Percentiles rank a stretch among this genome's conserved stretches.
Evolutionary conservation across 129 eudicot species (phyloP).

Genomic region (Artemisia tridentata): DNA sequence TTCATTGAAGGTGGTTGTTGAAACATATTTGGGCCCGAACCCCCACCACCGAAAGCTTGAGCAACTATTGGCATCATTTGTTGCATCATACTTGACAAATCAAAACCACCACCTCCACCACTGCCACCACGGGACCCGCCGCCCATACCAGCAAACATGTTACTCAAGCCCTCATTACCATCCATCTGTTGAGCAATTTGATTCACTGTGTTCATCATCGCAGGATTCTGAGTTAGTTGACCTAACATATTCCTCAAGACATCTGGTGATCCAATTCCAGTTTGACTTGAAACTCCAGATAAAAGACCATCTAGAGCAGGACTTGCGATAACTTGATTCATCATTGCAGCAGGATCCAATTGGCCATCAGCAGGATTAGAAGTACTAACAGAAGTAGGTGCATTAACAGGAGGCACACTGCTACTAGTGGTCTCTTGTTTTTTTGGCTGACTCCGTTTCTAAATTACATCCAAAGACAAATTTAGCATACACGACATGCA

Average conservation of each 20-base stretch:
- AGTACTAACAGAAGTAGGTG: conserved; percentile 27
- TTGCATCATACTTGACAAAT: conserved; percentile 81
- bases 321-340: conserved; percentile 63
- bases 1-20: conserved; percentile 29
- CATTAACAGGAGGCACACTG: conserved; percentile 28
- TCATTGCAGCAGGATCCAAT: conserved; percentile 49
- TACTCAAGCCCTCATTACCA: conserved; percentile 53
- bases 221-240: conserved; percentile 89
- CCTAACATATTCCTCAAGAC: conserved; percentile 81
- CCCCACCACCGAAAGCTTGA: conserved; percentile 78
- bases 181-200: conserved; percentile 91
- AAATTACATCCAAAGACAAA: conserved; percentile 14
- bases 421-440: conserved; percentile 34
- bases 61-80: conserved; percentile 99
- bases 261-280: conserved; percentile 89
- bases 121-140: conserved; percentile 40
- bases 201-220: conserved; percentile 77
- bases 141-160: conserved; percentile 64
- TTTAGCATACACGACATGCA: conserved; percentile 9
- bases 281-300: conserved; percentile 84
- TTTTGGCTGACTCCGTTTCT: conserved; percentile 60
- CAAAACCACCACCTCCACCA: conserved; percentile 58
- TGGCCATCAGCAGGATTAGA: conserved; percentile 40
- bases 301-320: conserved; percentile 80
- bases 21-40: conserved; percentile 32